Conservation (phyloP, 495 filamentous ascomycete genomes). For the Cudoniella acicularis region DNA sequence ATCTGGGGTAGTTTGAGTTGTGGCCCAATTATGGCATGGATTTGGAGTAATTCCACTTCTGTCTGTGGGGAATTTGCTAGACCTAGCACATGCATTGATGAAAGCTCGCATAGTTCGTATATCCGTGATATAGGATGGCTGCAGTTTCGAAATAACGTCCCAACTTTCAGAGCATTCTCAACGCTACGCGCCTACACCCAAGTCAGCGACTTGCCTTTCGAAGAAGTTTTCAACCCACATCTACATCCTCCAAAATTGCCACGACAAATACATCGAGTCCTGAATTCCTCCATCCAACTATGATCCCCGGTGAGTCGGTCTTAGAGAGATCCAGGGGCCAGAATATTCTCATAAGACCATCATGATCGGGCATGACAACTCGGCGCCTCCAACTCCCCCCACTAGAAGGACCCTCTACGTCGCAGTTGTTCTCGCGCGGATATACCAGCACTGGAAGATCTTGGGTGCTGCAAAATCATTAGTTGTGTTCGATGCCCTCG, state of each 20-base stretch:
- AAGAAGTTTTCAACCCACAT: constrained; percentile 51
- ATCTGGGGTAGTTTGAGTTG: constrained; percentile 62
- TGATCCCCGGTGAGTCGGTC: constrained; percentile 69
- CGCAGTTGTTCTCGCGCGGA: constrained; percentile 94
- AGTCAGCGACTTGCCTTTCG: constrained; percentile 12
- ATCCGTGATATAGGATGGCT: constrained; percentile 78
- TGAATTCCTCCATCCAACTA: constrained; percentile 96
- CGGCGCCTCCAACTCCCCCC: constrained; percentile 4
- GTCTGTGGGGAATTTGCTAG: constrained; percentile 58
- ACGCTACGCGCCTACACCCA: constrained; percentile 57
- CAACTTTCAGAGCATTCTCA: constrained; percentile 80
- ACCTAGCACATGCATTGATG: constrained; percentile 82
- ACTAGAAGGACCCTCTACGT: constrained; percentile 89
- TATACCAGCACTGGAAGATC: constrained; percentile 74
- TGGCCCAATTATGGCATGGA: constrained; percentile 61
- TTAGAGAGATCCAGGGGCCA: constrained; percentile 87
- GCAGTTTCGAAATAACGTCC: constrained; percentile 77
- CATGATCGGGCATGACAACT: constrained; percentile 79
- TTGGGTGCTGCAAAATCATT: constrained; percentile 65
- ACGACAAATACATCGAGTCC: constrained; percentile 86
- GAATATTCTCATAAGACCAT: constrained; percentile 96
- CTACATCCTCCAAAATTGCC: constrained; percentile 83
- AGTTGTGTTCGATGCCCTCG: constrained; percentile 6
- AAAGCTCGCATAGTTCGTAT: constrained; percentile 77
- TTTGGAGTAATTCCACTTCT: constrained; percentile 63